Evolutionary conservation across 2,329 filamentous ascomycete genomes (phyloP).

Genomic region (Hymenoscyphus albidus): DNA sequence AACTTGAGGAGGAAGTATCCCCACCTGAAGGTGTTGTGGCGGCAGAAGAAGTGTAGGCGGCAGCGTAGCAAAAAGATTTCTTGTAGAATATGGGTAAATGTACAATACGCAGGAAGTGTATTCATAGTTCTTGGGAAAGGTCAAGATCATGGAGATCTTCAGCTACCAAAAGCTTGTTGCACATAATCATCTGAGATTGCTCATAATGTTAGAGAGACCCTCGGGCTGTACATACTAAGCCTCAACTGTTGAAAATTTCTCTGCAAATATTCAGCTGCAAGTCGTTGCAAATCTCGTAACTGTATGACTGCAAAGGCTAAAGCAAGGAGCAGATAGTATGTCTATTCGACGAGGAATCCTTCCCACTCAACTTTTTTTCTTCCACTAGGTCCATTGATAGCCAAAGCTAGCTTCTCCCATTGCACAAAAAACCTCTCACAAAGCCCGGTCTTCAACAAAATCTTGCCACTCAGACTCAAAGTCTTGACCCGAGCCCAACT

Average conservation of each 20-base stretch:
- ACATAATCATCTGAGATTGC: too few relatives aligned
- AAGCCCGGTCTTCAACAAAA: conserved; percentile 61
- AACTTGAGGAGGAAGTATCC: conserved; percentile 31
- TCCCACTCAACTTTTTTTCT: conserved; percentile 30
- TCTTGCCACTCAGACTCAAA: conserved; percentile 77
- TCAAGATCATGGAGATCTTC: background rate
- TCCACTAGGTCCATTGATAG: conserved; percentile 25
- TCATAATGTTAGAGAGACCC: too few relatives aligned
- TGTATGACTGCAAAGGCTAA: too few relatives aligned
- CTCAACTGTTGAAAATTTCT: too few relatives aligned
- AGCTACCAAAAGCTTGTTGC: background rate
- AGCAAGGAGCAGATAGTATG: background rate
- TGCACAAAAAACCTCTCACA: conserved; percentile 82
- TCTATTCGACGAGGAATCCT: conserved; percentile 35
- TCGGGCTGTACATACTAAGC: too few relatives aligned
- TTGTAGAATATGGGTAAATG: conserved; percentile 4
- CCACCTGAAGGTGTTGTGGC: background rate
- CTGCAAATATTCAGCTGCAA: background rate
- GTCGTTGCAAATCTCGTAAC: too few relatives aligned
- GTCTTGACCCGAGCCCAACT: conserved; percentile 83
- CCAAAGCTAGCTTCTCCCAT: conserved; percentile 51
- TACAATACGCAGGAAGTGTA: conserved; percentile 6
- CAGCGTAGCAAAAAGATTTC: conserved; percentile 9
- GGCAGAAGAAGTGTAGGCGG: background rate
- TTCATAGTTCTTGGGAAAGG: background rate